Percentiles rank a stretch among this genome's conserved stretches.
These are phyloP conservation scores for Angomonas deanei DNA, from an alignment of 208 protist species.

Conservation along the genomic window DNA sequence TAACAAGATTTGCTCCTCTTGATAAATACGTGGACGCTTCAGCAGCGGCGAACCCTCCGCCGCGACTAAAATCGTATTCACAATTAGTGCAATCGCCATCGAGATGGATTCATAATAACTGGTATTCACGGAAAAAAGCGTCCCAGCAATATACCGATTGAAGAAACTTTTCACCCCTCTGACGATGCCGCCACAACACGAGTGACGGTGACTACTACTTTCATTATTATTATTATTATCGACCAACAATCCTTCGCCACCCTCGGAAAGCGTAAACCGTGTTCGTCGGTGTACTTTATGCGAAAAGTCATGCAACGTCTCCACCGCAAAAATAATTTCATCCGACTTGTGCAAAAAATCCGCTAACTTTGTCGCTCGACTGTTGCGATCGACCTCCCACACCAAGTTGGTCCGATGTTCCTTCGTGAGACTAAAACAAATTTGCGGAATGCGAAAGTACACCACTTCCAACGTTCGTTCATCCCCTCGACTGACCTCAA, in stretches of 20 bases:
- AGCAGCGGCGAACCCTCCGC: constrained; percentile 20
- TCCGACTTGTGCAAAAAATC: constrained; percentile 79
- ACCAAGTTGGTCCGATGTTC: constrained; percentile 63
- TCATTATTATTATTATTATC: neutral
- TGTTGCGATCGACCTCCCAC: constrained; percentile 70
- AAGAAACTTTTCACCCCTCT: constrained; percentile 18
- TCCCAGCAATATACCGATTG: constrained; percentile 53
- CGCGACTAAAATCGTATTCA: constrained; percentile 52
- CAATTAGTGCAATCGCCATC: constrained; percentile 40
- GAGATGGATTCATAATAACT: constrained; percentile 52
- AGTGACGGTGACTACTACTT: neutral
- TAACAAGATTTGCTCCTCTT: constrained; percentile 5
- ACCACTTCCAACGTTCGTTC: constrained; percentile 64
- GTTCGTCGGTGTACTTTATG: constrained; percentile 33
- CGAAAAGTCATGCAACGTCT: constrained; percentile 50
- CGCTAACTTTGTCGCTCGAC: constrained; percentile 61
- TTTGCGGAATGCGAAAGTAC: constrained; percentile 77
- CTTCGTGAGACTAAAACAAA: constrained; percentile 58
- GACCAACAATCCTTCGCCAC: constrained; percentile 8
- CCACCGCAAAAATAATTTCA: constrained; percentile 81
- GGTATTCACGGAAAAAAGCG: constrained; percentile 40
- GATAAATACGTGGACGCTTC: neutral
- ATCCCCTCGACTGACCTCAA: constrained; percentile 68
- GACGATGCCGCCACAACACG: neutral
- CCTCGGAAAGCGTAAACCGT: constrained; percentile 20